Conservation (phyloP, 1,139 yeast species). For the Blastobotrys persicus region DNA sequence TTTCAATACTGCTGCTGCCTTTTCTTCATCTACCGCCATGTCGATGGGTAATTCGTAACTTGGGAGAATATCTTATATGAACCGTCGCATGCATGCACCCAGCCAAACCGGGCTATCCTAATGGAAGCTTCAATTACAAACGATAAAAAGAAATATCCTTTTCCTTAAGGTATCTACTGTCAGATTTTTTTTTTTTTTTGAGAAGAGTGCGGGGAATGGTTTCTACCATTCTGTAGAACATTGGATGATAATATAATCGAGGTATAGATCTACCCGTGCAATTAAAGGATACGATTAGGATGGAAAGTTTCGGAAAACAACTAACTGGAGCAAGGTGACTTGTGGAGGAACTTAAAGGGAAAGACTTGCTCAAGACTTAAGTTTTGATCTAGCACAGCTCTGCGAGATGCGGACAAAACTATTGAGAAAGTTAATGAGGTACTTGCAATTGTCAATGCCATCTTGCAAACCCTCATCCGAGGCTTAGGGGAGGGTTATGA, state of each 20-base stretch:
- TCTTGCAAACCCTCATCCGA: not conserved
- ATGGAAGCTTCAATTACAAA: too few species aligned
- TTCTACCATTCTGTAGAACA: too few species aligned
- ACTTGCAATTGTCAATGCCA: not conserved
- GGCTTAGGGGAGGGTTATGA: not conserved
- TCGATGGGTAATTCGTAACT: too few species aligned
- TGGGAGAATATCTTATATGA: too few species aligned
- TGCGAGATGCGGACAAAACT: not conserved
- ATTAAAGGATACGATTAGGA: too few species aligned
- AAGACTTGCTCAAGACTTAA: not conserved
- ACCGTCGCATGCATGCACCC: not conserved
- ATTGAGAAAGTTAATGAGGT: not conserved
- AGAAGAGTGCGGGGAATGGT: too few species aligned
- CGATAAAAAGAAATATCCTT: too few species aligned
- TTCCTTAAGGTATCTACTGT: too few species aligned
- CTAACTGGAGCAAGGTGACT: not conserved
- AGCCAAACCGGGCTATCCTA: too few species aligned
- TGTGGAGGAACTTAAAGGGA: not conserved
- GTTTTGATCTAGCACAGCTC: not conserved
- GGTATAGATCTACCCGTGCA: too few species aligned
- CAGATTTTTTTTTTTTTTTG: too few species aligned
- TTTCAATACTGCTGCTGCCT: conserved; percentile 10
- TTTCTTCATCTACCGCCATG: conserved; percentile 10
- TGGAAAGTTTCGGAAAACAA: not conserved
- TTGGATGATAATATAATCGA: too few species aligned